A percentile compares a stretch with the other conserved stretches of the same genome.
Evolutionary conservation across 75 land plant genomes (phyloP).

Genomic region (Picea glauca): DNA sequence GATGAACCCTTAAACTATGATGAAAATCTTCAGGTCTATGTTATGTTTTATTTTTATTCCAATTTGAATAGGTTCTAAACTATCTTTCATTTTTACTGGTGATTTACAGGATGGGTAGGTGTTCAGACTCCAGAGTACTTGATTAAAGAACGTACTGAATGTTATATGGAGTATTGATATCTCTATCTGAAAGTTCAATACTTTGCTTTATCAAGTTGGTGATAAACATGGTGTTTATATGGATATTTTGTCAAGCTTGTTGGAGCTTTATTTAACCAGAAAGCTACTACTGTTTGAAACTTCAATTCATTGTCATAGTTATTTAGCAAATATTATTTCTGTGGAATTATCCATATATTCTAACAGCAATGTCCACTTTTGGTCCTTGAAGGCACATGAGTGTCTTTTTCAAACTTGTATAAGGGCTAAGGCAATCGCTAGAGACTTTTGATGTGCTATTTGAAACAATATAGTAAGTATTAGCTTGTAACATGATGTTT

Average conservation of each 20-base stretch:
- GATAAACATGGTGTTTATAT: not conserved
- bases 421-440: too few relatives aligned
- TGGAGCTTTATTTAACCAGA: not conserved
- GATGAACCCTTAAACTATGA: not conserved
- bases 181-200: not conserved
- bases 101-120: conserved; percentile 14
- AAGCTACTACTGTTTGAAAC: too few relatives aligned
- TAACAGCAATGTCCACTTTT: too few relatives aligned
- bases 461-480: too few relatives aligned
- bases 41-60: not conserved
- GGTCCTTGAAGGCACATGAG: too few relatives aligned
- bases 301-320: too few relatives aligned
- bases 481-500: too few relatives aligned
- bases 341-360: too few relatives aligned
- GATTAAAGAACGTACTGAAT: not conserved
- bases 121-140: not conserved
- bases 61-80: conserved; percentile 4
- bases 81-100: not conserved
- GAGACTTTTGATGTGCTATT: too few relatives aligned
- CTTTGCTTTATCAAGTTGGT: not conserved
- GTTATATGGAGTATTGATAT: conserved; percentile 6
- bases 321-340: too few relatives aligned
- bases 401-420: too few relatives aligned
- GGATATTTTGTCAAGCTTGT: not conserved
- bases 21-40: not conserved